Evolutionary conservation across 2,329 filamentous ascomycete genomes (phyloP).

Genomic region (Sclerotinia trifoliorum): DNA sequence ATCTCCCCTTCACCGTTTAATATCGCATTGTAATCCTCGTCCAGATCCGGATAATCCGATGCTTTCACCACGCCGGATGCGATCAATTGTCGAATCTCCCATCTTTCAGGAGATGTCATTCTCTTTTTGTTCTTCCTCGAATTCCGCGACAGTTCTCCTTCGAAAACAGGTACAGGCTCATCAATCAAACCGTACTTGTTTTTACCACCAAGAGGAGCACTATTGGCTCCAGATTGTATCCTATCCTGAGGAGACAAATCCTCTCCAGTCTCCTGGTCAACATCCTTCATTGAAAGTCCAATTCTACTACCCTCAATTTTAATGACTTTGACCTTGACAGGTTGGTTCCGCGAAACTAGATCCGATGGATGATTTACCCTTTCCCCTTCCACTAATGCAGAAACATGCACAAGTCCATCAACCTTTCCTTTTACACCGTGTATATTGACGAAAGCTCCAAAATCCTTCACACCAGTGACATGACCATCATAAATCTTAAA

Average conservation of each 20-base stretch:
- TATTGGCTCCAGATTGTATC: slow-evolving; percentile 87
- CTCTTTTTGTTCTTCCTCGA: slow-evolving; percentile 74
- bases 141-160: slow-evolving; percentile 53
- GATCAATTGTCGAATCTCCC: slow-evolving; percentile 96
- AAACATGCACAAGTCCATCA: slow-evolving; percentile 91
- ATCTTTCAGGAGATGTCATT: slow-evolving; percentile 93
- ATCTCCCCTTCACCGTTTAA: slow-evolving; percentile 82
- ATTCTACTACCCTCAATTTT: slow-evolving; percentile 81
- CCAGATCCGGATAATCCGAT: slow-evolving; percentile 89
- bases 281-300: slow-evolving; percentile 94
- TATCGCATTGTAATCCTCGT: slow-evolving; percentile 89
- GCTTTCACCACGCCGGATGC: slow-evolving; percentile 91
- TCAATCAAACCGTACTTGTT: slow-evolving; percentile 55
- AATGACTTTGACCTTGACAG: slow-evolving; percentile 88
- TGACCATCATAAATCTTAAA: slow-evolving; percentile 88
- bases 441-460: slow-evolving; percentile 94
- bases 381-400: slow-evolving; percentile 78
- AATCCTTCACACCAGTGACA: slow-evolving; percentile 91
- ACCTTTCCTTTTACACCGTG: slow-evolving; percentile 82
- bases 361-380: slow-evolving; percentile 92
- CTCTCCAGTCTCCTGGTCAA: slow-evolving; percentile 83
- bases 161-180: slow-evolving; percentile 59
- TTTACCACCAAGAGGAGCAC: slow-evolving; percentile 68
- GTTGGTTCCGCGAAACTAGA: slow-evolving; percentile 73
- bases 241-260: slow-evolving; percentile 77